A percentile compares a stretch with the other conserved stretches of the same genome.
Conservation (phyloP, 345 rosid genomes). For the Stellera chamaejasme region DNA sequence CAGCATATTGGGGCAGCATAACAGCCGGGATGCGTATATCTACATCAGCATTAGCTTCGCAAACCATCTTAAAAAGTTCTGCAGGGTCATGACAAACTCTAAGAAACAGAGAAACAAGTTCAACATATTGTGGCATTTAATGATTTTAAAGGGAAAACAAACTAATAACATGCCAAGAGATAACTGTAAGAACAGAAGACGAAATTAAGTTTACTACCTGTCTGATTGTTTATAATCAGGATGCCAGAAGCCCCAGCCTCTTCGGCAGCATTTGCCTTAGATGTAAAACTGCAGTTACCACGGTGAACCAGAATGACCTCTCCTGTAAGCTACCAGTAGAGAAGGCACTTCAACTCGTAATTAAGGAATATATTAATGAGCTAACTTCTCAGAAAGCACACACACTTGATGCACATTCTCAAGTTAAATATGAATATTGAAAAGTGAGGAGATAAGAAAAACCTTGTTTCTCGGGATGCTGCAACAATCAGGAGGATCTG, state of each 20-base stretch:
- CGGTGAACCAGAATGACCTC: slow-evolving; percentile 89
- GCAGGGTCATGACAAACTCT: slow-evolving; percentile 5
- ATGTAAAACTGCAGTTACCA: slow-evolving; percentile 82
- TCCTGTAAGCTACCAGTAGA: slow-evolving; percentile 49
- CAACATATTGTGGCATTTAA: no score
- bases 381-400: background rate
- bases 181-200: background rate
- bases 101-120: background rate
- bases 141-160: background rate
- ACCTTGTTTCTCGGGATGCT: slow-evolving; percentile 64
- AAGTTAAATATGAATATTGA: background rate
- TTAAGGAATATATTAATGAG: slow-evolving; percentile 1
- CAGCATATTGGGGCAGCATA: slow-evolving; percentile 97
- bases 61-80: slow-evolving; percentile 99
- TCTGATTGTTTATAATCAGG: slow-evolving; percentile 82
- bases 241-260: slow-evolving; percentile 91
- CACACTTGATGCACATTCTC: no score
- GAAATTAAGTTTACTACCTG: slow-evolving; percentile 34
- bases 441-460: slow-evolving; percentile 3
- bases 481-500: slow-evolving; percentile 90
- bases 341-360: slow-evolving; percentile 8
- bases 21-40: slow-evolving; percentile 85
- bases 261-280: slow-evolving; percentile 83
- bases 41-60: slow-evolving; percentile 91
- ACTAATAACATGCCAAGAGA: slow-evolving; percentile 1